A percentile compares a stretch with the other conserved stretches of the same genome.
These are phyloP conservation scores for Protomyces gravidus DNA, from an alignment of 1,139 yeast genomes.

Conservation along the genomic window DNA sequence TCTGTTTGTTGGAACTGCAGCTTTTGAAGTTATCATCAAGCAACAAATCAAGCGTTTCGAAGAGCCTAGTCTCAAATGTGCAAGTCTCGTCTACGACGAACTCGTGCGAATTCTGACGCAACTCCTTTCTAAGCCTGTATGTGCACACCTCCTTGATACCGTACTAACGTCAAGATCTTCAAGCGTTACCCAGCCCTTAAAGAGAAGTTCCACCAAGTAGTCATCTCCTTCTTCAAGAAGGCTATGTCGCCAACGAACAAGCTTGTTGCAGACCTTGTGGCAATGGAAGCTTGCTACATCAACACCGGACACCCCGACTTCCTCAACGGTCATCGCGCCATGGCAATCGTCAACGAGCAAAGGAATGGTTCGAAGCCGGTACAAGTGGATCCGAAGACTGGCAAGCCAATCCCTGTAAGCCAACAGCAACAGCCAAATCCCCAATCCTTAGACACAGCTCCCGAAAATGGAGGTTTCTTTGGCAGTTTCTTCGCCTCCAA, in stretches of 20 bases:
- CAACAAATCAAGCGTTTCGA: constrained; percentile 93
- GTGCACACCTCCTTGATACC: background rate
- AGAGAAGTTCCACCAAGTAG: constrained; percentile 75
- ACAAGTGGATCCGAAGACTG: constrained; percentile 87
- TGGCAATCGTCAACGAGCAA: constrained; percentile 89
- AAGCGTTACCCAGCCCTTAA: constrained; percentile 85
- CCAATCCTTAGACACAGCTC: constrained; percentile 33
- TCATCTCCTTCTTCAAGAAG: constrained; percentile 74
- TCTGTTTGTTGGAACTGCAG: constrained; percentile 93
- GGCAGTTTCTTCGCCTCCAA: constrained; percentile 92
- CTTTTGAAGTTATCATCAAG: constrained; percentile 91
- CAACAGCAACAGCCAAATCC: constrained; percentile 30
- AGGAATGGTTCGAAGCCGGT: constrained; percentile 77
- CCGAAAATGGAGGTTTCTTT: constrained; percentile 63
- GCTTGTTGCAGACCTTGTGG: constrained; percentile 77
- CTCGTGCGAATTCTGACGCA: constrained; percentile 84
- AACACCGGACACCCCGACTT: constrained; percentile 98
- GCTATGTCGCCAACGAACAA: constrained; percentile 78
- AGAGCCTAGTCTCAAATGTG: constrained; percentile 87
- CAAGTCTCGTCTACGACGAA: constrained; percentile 87
- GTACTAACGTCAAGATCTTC: constrained; percentile 44
- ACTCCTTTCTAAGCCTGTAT: constrained; percentile 63
- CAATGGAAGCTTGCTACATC: constrained; percentile 83
- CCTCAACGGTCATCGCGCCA: constrained; percentile 89
- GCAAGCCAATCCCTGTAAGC: constrained; percentile 49